Evolutionary conservation across 176 grass and related monocot genomes (phyloP).

Genomic region (Ensete ventricosum): DNA sequence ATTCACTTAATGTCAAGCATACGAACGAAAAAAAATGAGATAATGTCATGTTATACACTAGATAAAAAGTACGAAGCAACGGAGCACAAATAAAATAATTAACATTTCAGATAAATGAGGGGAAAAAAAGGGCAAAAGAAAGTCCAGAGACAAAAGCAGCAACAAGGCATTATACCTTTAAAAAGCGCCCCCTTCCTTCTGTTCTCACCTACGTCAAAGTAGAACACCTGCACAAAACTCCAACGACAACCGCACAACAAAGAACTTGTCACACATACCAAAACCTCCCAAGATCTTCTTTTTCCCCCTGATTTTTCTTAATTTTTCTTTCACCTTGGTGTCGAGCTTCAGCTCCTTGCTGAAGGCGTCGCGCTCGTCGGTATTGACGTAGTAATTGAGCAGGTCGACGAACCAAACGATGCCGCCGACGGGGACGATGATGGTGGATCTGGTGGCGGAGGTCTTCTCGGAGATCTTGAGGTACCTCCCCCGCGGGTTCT

Average conservation of each 20-base stretch:
- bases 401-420: constrained; percentile 84
- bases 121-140: neutral
- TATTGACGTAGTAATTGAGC: constrained; percentile 82
- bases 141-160: neutral
- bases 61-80: no score
- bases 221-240: constrained; percentile 53
- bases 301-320: neutral
- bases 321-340: constrained; percentile 42
- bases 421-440: constrained; percentile 70
- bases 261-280: neutral
- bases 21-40: no score
- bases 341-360: constrained; percentile 91
- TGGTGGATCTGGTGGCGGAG: constrained; percentile 69
- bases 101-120: neutral
- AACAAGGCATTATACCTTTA: constrained; percentile 44
- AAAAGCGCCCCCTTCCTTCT: constrained; percentile 93
- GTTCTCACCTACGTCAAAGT: constrained; percentile 91
- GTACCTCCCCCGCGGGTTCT: constrained; percentile 85
- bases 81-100: neutral
- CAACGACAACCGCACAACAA: neutral
- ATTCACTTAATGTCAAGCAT: no score
- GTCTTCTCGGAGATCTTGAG: constrained; percentile 97
- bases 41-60: no score
- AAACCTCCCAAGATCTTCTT: no score
- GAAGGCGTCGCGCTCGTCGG: constrained; percentile 65